phyloP scores from a whole-genome alignment of 495 filamentous ascomycete species.

The Aspergillus kassunensis region DNA sequence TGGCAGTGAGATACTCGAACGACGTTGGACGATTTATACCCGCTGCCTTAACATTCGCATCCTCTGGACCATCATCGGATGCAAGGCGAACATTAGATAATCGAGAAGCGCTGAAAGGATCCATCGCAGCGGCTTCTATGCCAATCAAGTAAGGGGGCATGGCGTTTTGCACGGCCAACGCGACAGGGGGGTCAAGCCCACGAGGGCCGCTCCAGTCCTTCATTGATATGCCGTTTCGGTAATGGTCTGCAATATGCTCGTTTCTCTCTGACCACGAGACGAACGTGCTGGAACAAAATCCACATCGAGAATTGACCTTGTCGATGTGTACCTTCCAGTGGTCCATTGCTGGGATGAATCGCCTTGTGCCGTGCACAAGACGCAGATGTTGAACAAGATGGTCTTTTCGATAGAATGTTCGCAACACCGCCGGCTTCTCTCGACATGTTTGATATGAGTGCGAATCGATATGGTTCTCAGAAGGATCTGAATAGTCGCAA shows the following conservation, averaged over 20 bases:
- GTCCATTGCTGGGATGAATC: constrained; percentile 56
- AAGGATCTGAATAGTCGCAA: constrained; percentile 17
- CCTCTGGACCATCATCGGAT: too few species aligned
- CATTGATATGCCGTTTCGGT: constrained; percentile 58
- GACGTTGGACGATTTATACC: background rate
- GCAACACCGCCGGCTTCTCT: constrained; percentile 48
- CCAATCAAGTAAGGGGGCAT: constrained; percentile 52
- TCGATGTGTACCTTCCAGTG: constrained; percentile 60
- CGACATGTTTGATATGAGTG: constrained; percentile 63
- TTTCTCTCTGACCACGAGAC: constrained; percentile 55
- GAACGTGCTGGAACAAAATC: constrained; percentile 59
- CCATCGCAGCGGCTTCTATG: constrained; percentile 10
- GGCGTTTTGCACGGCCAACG: constrained; percentile 59
- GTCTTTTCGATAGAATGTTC: constrained; percentile 78
- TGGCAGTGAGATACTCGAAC: background rate
- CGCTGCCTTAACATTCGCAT: too few species aligned
- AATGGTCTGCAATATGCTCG: constrained; percentile 61
- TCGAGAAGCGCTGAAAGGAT: constrained; percentile 19
- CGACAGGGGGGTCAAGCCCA: constrained; percentile 59
- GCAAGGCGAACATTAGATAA: background rate
- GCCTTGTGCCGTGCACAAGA: constrained; percentile 60
- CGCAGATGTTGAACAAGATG: constrained; percentile 73
- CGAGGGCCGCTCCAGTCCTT: constrained; percentile 64
- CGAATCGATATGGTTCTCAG: constrained; percentile 24
- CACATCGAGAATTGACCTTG: constrained; percentile 58